Base-by-base conservation (phyloP, 2,329 filamentous ascomycete species). In the Alternaria sp. region DNA sequence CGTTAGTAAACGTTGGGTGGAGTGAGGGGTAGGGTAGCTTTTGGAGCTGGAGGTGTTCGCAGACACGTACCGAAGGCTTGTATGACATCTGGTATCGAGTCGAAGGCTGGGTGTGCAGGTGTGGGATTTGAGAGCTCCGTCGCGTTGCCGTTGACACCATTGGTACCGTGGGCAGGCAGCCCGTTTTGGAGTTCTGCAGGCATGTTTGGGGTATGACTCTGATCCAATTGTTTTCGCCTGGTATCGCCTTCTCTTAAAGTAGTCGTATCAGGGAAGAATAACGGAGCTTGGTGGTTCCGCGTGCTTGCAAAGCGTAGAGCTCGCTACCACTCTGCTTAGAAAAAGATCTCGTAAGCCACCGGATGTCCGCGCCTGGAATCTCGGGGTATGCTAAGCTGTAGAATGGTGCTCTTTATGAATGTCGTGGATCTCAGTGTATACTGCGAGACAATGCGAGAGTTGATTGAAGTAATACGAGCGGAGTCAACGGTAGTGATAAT, bases 1-100 rank as follows among this genome's bases (percentile, higher is more conserved):
- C 13, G 36, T 57, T 45, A 57, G 59, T 32, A 12, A 6, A 30
- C 32, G 9, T 50, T 25, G 13, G 3, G 21, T 54, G 30, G 49
- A 26, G 53, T 43, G 59, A 32, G 56, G 54, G 28, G 43, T 47
- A 32, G 4, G 21, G 7, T 19, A 1, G 15, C 40, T 30, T 0
- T 10, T 12, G 7, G 53, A 23, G 12, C 15, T 13, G 13, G n/a
- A 3, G 23, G 11, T 13, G 28, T 1, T 13, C 12, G 10, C 23
- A 63, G 44, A 45, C 50, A 55, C 66, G 63, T 67, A 83, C 82
- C 80, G 67, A 84, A 82, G 46, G 82, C 81, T 61, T 77, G 74
- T 49, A 84, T 77, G 45, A 81, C 80, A 67, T 83, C 82, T 63
- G 81, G 78, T 73, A 84, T 83, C 59, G 79, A 81, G 76, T 83